Conservation (phyloP, 2,329 filamentous ascomycete species). For the Beauveria sp. region DNA sequence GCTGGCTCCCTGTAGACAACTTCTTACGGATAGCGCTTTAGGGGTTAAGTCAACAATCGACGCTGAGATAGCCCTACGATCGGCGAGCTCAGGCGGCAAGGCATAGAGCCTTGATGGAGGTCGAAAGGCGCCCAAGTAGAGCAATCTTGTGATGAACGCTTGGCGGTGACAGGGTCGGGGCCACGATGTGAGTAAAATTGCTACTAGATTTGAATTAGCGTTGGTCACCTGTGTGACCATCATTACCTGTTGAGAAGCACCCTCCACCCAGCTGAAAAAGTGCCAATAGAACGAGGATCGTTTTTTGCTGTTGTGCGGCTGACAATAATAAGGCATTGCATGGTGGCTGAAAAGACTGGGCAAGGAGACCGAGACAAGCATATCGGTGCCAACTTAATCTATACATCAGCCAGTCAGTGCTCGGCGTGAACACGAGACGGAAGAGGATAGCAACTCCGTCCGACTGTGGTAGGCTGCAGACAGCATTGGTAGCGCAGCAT, state of each 20-base stretch:
- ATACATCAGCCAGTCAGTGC: background rate
- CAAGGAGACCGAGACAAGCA: background rate
- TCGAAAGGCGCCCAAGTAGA: background rate
- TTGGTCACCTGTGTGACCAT: too few species aligned
- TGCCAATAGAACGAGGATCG: background rate
- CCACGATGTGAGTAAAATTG: background rate
- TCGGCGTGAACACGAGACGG: background rate
- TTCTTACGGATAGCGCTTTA: background rate
- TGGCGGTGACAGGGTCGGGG: background rate
- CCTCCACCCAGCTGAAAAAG: constrained; percentile 2
- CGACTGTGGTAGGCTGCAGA: background rate
- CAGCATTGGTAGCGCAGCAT: background rate
- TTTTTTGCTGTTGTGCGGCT: background rate
- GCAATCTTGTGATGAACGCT: background rate
- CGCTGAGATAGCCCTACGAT: background rate
- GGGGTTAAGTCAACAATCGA: background rate
- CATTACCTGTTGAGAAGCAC: too few species aligned
- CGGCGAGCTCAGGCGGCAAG: background rate
- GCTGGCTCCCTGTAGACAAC: background rate
- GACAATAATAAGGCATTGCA: background rate
- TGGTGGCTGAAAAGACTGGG: background rate
- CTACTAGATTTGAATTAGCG: constrained; percentile 1
- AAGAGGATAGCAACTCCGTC: background rate
- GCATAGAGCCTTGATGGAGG: background rate
- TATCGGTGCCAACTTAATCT: constrained; percentile 7